Percentiles rank a stretch among this genome's conserved stretches.
These are phyloP conservation scores for Vitis rotundifolia DNA, from an alignment of 164 flowering plant species.

Conservation along the genomic window DNA sequence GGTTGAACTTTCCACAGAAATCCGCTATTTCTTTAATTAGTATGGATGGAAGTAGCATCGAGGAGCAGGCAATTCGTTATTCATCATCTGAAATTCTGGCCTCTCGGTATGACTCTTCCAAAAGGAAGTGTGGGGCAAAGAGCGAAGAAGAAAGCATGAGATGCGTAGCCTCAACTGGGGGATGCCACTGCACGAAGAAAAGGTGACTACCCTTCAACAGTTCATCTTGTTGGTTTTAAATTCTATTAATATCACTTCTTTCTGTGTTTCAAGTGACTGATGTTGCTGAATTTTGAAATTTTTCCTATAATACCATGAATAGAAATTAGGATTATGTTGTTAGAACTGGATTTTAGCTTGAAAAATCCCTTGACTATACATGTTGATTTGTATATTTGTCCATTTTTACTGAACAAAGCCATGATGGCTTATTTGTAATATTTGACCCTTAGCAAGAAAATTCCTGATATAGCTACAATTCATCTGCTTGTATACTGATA, in stretches of 20 bases:
- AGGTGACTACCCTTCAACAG: slow-evolving; percentile 17
- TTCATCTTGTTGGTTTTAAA: not conserved
- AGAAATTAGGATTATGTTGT: not conserved
- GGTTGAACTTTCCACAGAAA: slow-evolving; percentile 3
- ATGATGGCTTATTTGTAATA: not conserved
- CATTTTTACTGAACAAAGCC: no score
- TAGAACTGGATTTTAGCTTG: not conserved
- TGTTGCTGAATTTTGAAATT: no score
- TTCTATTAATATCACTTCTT: not conserved
- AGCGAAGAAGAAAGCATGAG: slow-evolving; percentile 14
- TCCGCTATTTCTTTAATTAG: not conserved
- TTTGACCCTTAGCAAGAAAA: not conserved
- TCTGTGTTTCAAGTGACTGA: not conserved
- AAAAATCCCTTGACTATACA: no score
- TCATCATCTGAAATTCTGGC: slow-evolving; percentile 5
- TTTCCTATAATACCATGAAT: not conserved
- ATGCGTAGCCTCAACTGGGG: slow-evolving; percentile 24
- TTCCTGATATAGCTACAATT: not conserved
- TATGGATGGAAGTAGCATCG: slow-evolving; percentile 13
- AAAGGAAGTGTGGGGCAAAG: slow-evolving; percentile 4
- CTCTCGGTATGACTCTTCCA: slow-evolving; percentile 1
- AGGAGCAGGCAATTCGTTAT: not conserved
- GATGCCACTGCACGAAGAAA: slow-evolving; percentile 40
- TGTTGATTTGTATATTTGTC: no score
- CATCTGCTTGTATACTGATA: no score